Conservation (phyloP, 2,329 filamentous ascomycete genomes). For the Aureobasidium sp. region DNA sequence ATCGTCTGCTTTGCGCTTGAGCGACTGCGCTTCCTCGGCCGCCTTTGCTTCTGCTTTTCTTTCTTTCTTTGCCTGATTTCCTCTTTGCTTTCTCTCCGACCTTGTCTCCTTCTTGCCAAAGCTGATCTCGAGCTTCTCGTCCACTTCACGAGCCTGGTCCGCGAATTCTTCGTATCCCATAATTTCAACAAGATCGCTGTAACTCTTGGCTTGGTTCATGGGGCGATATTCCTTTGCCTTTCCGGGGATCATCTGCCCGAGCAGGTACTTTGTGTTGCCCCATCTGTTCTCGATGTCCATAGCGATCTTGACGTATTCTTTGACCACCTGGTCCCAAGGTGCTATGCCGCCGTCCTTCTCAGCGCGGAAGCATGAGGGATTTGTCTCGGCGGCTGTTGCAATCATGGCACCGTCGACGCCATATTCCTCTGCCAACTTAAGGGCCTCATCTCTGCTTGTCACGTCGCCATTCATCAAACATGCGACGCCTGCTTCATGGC, state of each 20-base stretch:
- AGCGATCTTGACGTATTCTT: constrained; percentile 63
- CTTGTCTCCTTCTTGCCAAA: constrained; percentile 41
- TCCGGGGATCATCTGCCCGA: constrained; percentile 79
- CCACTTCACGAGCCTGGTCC: constrained; percentile 57
- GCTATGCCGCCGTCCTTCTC: constrained; percentile 61
- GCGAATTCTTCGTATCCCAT: constrained; percentile 57
- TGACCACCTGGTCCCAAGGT: constrained; percentile 70
- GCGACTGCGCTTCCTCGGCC: constrained; percentile 19
- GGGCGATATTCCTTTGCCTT: constrained; percentile 58
- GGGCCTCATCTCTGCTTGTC: constrained; percentile 61
- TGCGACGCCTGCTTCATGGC: constrained; percentile 76
- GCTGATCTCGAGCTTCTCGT: constrained; percentile 53
- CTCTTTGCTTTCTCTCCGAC: constrained; percentile 34
- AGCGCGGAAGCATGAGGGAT: constrained; percentile 76
- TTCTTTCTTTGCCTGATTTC: constrained; percentile 23
- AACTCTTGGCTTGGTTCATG: constrained; percentile 62
- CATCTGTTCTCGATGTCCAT: constrained; percentile 79
- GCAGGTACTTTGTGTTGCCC: constrained; percentile 87
- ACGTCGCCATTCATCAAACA: constrained; percentile 97
- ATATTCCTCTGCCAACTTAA: constrained; percentile 65
- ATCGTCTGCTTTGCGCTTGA: constrained; percentile 15
- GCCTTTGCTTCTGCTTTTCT: constrained; percentile 30
- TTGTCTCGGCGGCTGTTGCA: constrained; percentile 83
- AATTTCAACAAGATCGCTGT: constrained; percentile 58
- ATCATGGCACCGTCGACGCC: constrained; percentile 97